Percentiles rank a stretch among this genome's conserved stretches.
phyloP scores from a whole-genome alignment of 2,329 filamentous ascomycete genomes.

The Diplodia scrobiculata region DNA sequence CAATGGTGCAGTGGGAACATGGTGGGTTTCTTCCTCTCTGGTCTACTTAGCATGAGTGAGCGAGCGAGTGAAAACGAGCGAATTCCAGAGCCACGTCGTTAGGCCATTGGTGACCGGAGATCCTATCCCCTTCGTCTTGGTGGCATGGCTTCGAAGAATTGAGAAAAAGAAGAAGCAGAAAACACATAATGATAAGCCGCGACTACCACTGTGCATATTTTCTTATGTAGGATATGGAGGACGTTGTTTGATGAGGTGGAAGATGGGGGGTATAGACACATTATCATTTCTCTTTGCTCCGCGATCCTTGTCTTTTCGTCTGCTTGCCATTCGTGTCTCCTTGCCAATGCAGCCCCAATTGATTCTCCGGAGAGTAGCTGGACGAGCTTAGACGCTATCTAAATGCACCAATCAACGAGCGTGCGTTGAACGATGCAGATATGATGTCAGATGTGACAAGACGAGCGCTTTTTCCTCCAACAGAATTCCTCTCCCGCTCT shows the following conservation, averaged over 20 bases:
- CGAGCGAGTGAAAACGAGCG: constrained; percentile 5
- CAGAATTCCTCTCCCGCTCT: background rate
- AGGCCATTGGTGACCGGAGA: background rate
- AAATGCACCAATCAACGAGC: background rate
- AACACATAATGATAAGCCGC: constrained; percentile 8
- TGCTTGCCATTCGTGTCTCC: background rate
- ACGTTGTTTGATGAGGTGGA: background rate
- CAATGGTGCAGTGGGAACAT: constrained; percentile 8
- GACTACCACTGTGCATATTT: constrained; percentile 19
- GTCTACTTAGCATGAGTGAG: constrained; percentile 15
- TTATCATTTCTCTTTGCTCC: constrained; percentile 4
- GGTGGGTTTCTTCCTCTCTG: constrained; percentile 9
- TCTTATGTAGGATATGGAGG: constrained; percentile 19
- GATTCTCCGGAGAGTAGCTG: background rate
- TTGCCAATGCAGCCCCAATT: background rate
- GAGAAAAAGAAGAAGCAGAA: constrained; percentile 1
- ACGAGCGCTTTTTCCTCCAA: background rate
- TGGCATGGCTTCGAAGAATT: background rate
- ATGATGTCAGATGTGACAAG: background rate
- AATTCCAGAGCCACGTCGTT: background rate
- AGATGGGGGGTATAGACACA: background rate
- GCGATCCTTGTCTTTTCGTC: background rate
- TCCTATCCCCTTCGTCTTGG: background rate
- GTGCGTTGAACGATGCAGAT: background rate
- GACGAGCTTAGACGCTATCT: background rate